phyloP scores from a whole-genome alignment of 257 asterid genomes.

The Linaria vulgaris region DNA sequence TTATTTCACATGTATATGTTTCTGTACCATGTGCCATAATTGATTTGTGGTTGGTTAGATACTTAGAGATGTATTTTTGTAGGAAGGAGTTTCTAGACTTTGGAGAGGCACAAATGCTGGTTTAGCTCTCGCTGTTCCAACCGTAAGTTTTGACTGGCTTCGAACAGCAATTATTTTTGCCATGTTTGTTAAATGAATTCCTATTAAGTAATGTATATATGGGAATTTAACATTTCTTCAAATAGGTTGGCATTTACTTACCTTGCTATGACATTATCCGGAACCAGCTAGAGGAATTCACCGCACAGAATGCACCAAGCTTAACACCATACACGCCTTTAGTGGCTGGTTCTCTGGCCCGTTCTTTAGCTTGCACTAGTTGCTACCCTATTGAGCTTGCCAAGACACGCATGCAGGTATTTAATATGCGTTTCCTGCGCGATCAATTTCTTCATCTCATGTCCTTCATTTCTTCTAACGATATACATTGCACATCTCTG shows the following conservation, averaged over 20 bases:
- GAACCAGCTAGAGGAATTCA: conserved; percentile 58
- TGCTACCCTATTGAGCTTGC: conserved; percentile 98
- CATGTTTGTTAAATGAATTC: not conserved
- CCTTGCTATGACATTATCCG: conserved; percentile 89
- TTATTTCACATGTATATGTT: not conserved
- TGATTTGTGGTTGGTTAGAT: not conserved
- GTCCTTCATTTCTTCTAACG: conserved; percentile 14
- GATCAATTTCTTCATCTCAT: conserved; percentile 1
- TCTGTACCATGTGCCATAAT: not conserved
- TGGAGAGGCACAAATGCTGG: conserved; percentile 99
- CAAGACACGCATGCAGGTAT: conserved; percentile 96
- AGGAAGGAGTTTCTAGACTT: conserved; percentile 87
- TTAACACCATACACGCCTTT: conserved; percentile 67
- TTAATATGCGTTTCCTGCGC: not conserved
- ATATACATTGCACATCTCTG: not conserved
- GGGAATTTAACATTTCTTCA: conserved; percentile 14
- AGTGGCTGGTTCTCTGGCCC: conserved; percentile 87
- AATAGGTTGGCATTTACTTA: conserved; percentile 87
- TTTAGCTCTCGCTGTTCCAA: conserved; percentile 87
- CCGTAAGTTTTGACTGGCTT: conserved; percentile 51
- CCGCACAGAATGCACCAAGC: conserved; percentile 53
- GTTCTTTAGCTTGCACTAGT: conserved; percentile 85
- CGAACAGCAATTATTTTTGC: not conserved
- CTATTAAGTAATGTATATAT: not conserved
- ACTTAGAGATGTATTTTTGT: conserved; percentile 23